Conservation (phyloP, 805 yeast species). For the Maudiozyma bulderi region DNA sequence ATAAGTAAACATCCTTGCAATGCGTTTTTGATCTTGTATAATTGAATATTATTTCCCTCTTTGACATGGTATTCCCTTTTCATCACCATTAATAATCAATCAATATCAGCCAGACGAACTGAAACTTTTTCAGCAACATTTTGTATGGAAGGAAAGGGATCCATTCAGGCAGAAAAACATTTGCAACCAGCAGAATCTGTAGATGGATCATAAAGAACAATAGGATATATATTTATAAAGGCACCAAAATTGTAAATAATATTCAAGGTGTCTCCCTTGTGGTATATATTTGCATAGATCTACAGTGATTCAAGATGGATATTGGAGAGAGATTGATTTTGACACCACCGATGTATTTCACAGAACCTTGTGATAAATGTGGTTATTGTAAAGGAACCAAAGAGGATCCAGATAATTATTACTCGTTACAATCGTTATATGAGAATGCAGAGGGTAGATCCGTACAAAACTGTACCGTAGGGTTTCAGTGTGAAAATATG, state of each 20-base stretch:
- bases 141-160: too few species aligned
- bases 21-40: background rate
- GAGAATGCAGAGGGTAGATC: constrained; percentile 5
- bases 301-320: constrained; percentile 3
- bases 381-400: constrained; percentile 64
- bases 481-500: constrained; percentile 37
- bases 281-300: too few species aligned
- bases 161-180: too few species aligned
- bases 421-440: constrained; percentile 32
- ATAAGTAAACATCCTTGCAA: background rate
- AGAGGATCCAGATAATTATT: constrained; percentile 30
- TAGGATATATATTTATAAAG: too few species aligned
- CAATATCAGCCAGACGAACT: too few species aligned
- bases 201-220: too few species aligned
- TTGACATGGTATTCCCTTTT: background rate
- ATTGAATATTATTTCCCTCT: background rate
- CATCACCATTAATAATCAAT: too few species aligned
- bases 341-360: constrained; percentile 37
- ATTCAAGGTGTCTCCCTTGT: too few species aligned
- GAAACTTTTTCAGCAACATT: too few species aligned
- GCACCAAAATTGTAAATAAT: too few species aligned
- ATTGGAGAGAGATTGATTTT: constrained; percentile 28
- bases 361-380: constrained; percentile 37
- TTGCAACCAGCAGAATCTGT: too few species aligned
- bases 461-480: constrained; percentile 25